Conservation (phyloP, 116 monocot genomes). For the Cymodocea nodosa region DNA sequence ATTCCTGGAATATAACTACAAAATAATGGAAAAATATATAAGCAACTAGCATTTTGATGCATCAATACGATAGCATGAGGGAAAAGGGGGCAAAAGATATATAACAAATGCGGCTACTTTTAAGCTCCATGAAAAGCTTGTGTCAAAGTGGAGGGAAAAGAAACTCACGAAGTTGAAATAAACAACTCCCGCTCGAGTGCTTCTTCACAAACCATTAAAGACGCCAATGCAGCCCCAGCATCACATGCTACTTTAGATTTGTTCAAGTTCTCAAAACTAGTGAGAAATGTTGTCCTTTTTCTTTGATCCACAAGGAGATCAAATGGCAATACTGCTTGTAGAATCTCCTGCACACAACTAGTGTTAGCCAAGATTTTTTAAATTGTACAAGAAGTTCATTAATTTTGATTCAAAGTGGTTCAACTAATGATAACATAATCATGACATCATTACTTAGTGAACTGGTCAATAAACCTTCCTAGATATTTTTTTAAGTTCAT, state of each 20-base stretch:
- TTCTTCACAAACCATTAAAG: constrained; percentile 81
- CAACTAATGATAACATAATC: too few relatives aligned
- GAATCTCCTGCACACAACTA: constrained; percentile 41
- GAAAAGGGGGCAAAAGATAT: neutral
- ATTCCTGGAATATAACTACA: constrained; percentile 96
- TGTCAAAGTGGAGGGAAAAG: neutral
- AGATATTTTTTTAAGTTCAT: too few relatives aligned
- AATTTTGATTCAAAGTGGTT: too few relatives aligned
- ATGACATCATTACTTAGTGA: too few relatives aligned
- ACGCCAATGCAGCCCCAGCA: constrained; percentile 71
- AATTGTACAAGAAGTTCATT: too few relatives aligned
- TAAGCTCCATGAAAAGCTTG: neutral
- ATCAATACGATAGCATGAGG: neutral
- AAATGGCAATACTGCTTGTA: constrained; percentile 91
- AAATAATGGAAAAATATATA: constrained; percentile 1
- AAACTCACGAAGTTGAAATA: constrained; percentile 86
- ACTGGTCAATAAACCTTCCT: too few relatives aligned
- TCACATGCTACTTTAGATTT: constrained; percentile 54
- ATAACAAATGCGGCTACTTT: neutral
- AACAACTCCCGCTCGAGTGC: constrained; percentile 73
- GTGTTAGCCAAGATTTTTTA: too few relatives aligned
- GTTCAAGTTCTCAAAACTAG: constrained; percentile 24
- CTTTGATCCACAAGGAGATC: constrained; percentile 80
- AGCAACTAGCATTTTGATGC: neutral
- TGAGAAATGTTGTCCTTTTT: constrained; percentile 53